Evolutionary conservation across 768 basidiomycete species (phyloP), one percentile per base, ranked within the genome.

Genomic region (Russula sp.): DNA sequence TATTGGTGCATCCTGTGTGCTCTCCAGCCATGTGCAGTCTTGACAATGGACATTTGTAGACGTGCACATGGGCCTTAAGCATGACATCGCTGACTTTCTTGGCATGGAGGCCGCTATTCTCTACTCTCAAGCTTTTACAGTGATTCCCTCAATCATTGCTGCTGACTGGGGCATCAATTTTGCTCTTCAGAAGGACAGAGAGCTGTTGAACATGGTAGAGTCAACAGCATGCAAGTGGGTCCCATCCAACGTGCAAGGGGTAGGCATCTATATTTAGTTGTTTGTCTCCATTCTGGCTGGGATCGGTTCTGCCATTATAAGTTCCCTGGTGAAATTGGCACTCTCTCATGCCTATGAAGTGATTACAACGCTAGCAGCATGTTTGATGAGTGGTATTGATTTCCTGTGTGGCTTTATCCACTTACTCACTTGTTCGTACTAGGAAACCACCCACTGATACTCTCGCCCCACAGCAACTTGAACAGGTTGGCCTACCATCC

Each of bases 111-210:
- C 87, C 3, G 78, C 89, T 18, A 98, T 99, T 72, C 81, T 98
- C 64, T 98, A 98, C 73, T 88, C 94, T 0, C 96, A 98, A 76
- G 88, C 87, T 13, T 98, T 96, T 74, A 85, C 91, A 9, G 93
- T 94, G 59, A 85, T 93, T 66, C 86, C 91, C 4, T 96, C 94
- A 14, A 93, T 95, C 70, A 97, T 98, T 63, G 93, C 97, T 0
- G 92, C 97, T 3, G 96, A 99, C 74, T 86, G 93, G n/a, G 84
- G 87, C n/a, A 87, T 94, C 68, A 96, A 91, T 75, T 94, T 98
- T 73, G 86, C 91, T 16, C 91, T 98, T 59, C 95, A 98, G 73
- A 96, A 94, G 75, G 97, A 96, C 18, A 75, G 80, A 62, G 87
- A 88, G 52, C 85, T 85, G 2, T 75, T 94, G 45, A 78, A 78